These are phyloP conservation scores for Rhodotorula diobovata DNA, from an alignment of 768 basidiomycete genomes.

Conservation along the genomic window DNA sequence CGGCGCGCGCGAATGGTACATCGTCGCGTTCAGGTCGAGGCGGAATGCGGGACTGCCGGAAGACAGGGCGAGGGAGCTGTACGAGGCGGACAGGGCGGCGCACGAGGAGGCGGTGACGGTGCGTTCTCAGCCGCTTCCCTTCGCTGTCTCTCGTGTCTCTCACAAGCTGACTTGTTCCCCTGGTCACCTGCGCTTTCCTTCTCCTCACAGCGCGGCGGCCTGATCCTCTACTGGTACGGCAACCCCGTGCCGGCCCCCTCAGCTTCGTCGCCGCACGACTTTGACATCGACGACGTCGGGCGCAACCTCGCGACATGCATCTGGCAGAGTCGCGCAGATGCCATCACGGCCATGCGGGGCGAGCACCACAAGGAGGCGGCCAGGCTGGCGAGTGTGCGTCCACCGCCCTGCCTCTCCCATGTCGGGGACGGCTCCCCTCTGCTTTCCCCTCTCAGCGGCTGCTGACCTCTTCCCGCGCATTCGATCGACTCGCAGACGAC, in stretches of 20 bases:
- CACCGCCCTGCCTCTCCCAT: background rate
- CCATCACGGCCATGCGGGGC: slow-evolving; percentile 69
- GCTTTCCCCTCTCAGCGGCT: background rate
- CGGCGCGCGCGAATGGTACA: slow-evolving; percentile 81
- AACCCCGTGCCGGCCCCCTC: background rate
- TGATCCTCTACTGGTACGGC: slow-evolving; percentile 76
- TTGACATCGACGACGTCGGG: background rate
- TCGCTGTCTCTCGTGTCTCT: background rate
- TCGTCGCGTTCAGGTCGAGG: slow-evolving; percentile 79
- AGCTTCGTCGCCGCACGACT: background rate
- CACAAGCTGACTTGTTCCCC: background rate
- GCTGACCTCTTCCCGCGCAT: background rate
- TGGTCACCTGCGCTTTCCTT: too few species aligned
- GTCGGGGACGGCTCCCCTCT: too few species aligned
- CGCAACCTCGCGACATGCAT: slow-evolving; percentile 88
- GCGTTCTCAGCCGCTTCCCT: slow-evolving; percentile 47
- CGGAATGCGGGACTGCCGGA: slow-evolving; percentile 54
- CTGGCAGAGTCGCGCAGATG: slow-evolving; percentile 84
- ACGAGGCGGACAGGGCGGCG: slow-evolving; percentile 77
- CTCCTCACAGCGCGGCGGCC: slow-evolving; percentile 46
- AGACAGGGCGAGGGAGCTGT: slow-evolving; percentile 57
- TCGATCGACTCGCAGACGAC: slow-evolving; percentile 27
- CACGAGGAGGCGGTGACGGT: slow-evolving; percentile 89
- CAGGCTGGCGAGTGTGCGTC: slow-evolving; percentile 61
- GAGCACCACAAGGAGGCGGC: slow-evolving; percentile 80